Evolutionary conservation across 2,329 filamentous ascomycete genomes (phyloP).

Genomic region (Fusarium sp.): DNA sequence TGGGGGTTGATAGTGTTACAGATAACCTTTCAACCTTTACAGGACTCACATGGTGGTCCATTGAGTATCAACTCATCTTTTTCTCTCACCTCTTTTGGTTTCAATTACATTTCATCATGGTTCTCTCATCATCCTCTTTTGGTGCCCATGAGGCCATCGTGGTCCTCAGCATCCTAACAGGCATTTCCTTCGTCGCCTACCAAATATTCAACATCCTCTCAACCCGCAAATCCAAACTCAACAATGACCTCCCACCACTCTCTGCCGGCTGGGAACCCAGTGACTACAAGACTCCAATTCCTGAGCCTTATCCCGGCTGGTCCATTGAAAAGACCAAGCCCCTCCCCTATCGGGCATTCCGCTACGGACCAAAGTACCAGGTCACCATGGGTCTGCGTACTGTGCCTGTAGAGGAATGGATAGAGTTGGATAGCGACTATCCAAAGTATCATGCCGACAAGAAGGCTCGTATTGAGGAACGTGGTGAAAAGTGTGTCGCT

Average conservation of each 20-base stretch:
- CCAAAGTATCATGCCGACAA: constrained; percentile 80
- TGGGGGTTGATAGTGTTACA: background rate
- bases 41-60: constrained; percentile 15
- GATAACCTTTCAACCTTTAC: background rate
- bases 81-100: background rate
- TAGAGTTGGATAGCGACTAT: constrained; percentile 86
- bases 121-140: constrained; percentile 4
- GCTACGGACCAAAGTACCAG: constrained; percentile 81
- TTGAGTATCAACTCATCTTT: background rate
- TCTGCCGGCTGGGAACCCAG: constrained; percentile 22
- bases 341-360: constrained; percentile 82
- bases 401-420: constrained; percentile 80
- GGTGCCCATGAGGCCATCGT: constrained; percentile 23
- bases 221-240: constrained; percentile 13
- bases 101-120: background rate
- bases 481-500: constrained; percentile 74
- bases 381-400: constrained; percentile 82
- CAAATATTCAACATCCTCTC: constrained; percentile 16
- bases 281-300: constrained; percentile 68
- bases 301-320: constrained; percentile 75
- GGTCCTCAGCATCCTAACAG: constrained; percentile 18
- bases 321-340: constrained; percentile 76
- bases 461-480: constrained; percentile 72
- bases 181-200: constrained; percentile 22
- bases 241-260: constrained; percentile 22